A percentile compares a stretch with the other conserved stretches of the same genome.
phyloP scores from a whole-genome alignment of 2,329 filamentous ascomycete species.

The Nemania sp. region DNA sequence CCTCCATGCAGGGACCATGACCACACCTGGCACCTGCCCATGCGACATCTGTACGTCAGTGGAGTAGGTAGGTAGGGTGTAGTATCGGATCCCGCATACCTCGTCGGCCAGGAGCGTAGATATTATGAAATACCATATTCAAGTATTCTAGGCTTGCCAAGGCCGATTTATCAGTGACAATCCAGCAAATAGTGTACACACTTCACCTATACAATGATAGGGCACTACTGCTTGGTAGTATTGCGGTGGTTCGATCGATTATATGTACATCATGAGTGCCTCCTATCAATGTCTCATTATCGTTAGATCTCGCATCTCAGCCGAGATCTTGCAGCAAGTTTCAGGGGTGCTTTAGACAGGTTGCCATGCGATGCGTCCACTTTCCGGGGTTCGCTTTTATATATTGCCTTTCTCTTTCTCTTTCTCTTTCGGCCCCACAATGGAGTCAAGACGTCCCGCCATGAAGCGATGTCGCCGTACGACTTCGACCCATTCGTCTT shows the following conservation, averaged over 20 bases:
- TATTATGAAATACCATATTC: too few relatives aligned
- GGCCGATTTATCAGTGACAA: not conserved
- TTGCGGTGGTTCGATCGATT: too few relatives aligned
- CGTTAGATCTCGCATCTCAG: not conserved
- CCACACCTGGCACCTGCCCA: too few relatives aligned
- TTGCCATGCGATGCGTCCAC: constrained; percentile 12
- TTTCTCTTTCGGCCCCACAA: constrained; percentile 60
- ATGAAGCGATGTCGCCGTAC: constrained; percentile 86
- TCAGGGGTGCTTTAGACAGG: not conserved
- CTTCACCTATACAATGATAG: too few relatives aligned
- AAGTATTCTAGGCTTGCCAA: not conserved
- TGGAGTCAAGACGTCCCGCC: constrained; percentile 75
- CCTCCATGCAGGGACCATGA: constrained; percentile 10
- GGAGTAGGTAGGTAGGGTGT: not conserved
- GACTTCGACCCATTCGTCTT: constrained; percentile 82
- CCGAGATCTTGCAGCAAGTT: not conserved
- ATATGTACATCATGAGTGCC: not conserved
- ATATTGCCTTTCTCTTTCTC: constrained; percentile 44
- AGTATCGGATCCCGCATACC: too few relatives aligned
- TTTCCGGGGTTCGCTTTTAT: not conserved
- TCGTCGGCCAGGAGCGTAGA: too few relatives aligned
- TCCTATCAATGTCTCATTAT: not conserved
- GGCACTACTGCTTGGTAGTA: too few relatives aligned
- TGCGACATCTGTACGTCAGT: constrained; percentile 16
- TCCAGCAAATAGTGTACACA: too few relatives aligned